Conservation (phyloP, 176 grass and related monocot genomes). For the Lolium perenne region DNA sequence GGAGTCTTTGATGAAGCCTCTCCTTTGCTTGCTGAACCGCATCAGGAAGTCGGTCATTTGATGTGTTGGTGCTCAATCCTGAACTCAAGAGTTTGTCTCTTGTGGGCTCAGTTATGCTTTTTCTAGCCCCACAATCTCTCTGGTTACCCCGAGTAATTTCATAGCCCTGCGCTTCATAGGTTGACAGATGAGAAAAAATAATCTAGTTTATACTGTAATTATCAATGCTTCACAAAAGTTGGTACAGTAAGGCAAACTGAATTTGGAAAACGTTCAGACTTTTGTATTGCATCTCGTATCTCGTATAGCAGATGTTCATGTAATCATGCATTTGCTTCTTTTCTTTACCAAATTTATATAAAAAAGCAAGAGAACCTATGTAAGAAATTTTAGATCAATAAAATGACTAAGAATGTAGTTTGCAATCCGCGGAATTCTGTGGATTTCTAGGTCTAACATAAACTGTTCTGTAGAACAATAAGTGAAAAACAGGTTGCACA, state of each 20-base stretch:
- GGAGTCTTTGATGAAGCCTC: slow-evolving; percentile 48
- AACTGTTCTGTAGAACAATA: not conserved
- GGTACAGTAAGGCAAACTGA: not conserved
- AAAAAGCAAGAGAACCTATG: not conserved
- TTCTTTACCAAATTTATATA: too few species aligned
- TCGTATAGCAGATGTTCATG: not conserved
- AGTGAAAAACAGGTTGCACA: not conserved
- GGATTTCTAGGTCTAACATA: not conserved
- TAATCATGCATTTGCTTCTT: not conserved
- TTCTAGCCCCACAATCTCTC: not conserved
- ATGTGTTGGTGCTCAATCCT: slow-evolving; percentile 5
- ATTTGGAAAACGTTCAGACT: not conserved
- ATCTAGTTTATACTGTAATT: not conserved
- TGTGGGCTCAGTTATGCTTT: slow-evolving; percentile 1
- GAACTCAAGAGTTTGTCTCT: not conserved
- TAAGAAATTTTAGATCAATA: not conserved
- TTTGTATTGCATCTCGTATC: not conserved
- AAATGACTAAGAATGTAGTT: not conserved
- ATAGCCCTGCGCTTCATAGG: not conserved
- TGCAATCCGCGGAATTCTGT: not conserved
- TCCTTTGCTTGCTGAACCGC: slow-evolving; percentile 46
- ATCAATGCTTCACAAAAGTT: not conserved
- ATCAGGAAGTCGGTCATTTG: slow-evolving; percentile 45
- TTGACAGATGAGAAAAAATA: not conserved
- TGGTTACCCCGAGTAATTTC: slow-evolving; percentile 3